Evolutionary conservation across 345 rosid genomes (phyloP), one percentile per base, ranked within the genome.

Genomic region (Cardamine resedifolia): DNA sequence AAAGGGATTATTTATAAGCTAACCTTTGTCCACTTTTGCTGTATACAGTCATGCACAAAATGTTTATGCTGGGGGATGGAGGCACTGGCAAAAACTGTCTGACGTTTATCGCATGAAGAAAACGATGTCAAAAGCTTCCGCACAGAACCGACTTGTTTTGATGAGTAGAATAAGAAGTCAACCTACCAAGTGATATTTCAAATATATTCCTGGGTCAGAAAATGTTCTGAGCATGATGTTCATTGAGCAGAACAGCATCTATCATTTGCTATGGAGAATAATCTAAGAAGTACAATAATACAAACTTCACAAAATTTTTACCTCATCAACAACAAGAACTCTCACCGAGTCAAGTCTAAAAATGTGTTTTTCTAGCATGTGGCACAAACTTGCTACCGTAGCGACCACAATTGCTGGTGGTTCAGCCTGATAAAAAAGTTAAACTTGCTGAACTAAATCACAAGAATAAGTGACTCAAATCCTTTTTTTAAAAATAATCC

Each of bases 11-110:
- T 70, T 28, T 30, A 55, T 34, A 26, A 44, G 65, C 75, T 69
- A 71, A 93, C 97, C 96, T 88, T 91, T 68, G 92, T 94, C 98
- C 98, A 94, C 69, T 94, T 91, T 77, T 89, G 97, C 70, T 89
- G 98, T 48, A 91, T 79, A 73, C 97, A 91, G 49, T 91, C 96
- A 70, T 86, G 82, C 41, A 91, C 58, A 77, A 94, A 94, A 76
- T 91, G 80, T 28, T 83, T 85, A 68, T 90, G 97, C 76, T 94
- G 97, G 48, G 97, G 98, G 53, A 91, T 86, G 72, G 98, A 94
- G 60, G 98, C 98, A 79, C 98, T 87, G 23, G 95, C 95, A 66
- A 94, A 87, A 79, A 94, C 79, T 5, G 95, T 94, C 82, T 86
- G 98, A 49, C 92, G 96, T 77, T 66, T 79, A 65, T 81, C 79